Evolutionary conservation across 1,139 yeast species (phyloP).

Genomic region (Diutina pseudorugosa): DNA sequence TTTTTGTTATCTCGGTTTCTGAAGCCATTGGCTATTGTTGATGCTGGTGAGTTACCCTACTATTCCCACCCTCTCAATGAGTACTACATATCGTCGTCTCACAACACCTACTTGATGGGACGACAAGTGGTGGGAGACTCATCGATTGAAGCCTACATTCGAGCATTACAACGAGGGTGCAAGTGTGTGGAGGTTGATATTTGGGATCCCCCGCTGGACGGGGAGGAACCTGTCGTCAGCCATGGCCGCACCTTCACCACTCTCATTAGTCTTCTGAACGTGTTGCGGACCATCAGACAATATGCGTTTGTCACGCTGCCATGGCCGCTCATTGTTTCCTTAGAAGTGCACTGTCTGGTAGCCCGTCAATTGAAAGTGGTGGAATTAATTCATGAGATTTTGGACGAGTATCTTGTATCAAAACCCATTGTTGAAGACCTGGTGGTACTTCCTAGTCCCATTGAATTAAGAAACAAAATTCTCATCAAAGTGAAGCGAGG

Average conservation of each 20-base stretch:
- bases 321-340: conserved; percentile 74
- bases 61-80: conserved; percentile 65
- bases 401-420: conserved; percentile 49
- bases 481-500: conserved; percentile 66
- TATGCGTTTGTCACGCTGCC: conserved; percentile 82
- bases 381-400: conserved; percentile 34
- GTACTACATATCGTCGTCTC: conserved; percentile 85
- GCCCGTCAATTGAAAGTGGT: conserved; percentile 53
- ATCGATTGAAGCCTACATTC: conserved; percentile 83
- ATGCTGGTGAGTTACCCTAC: conserved; percentile 23
- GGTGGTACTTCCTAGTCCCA: conserved; percentile 55
- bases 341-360: conserved; percentile 69
- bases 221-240: conserved; percentile 64
- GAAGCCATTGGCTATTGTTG: conserved; percentile 15
- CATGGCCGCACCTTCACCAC: conserved; percentile 83
- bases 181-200: conserved; percentile 87
- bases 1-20: conserved; percentile 38
- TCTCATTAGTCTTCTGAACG: conserved; percentile 57
- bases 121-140: conserved; percentile 89
- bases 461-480: conserved; percentile 52
- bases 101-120: conserved; percentile 84
- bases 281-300: conserved; percentile 58
- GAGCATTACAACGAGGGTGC: conserved; percentile 84
- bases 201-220: conserved; percentile 65
- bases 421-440: conserved; percentile 20